Base-by-base conservation (phyloP, 441 rosid species). In the Geranium incanum region DNA sequence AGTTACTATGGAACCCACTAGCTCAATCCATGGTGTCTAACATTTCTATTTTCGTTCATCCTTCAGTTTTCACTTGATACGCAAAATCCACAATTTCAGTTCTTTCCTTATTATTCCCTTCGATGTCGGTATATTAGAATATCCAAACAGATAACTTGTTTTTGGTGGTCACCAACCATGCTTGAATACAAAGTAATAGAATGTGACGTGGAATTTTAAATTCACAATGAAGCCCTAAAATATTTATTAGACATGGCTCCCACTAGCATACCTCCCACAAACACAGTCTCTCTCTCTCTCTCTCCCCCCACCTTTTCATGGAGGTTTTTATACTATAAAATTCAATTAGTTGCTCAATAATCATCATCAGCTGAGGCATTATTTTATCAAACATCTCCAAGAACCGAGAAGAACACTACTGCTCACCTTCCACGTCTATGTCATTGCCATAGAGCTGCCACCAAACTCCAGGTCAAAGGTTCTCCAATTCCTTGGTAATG, bases 381-480 rank as follows among this genome's bases (percentile, higher is more conserved):
- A 59, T 18, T n/a, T n/a, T 59, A 59, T 59, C 21, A 59, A 59
- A 59, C 12, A 59, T 59, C 23, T n/a, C 33, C 33, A 59, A 59
- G 19, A 59, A 16, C 23, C 64, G 33, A 59, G 18, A 59, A 59
- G 64, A 59, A 59, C 16, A 59, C 33, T 59, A 59, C 64, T 18
- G 64, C 64, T 59, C 23, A 59, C 64, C 64, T 18, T 16, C 28
- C 28, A 59, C 8, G 64, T 59, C 64, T 59, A 59, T 59, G 11
- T 59, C 64, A 59, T 18, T 59, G 33, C 19, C 64, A 59, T 21
- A 18, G 23, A 5, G 9, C 12, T 19, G 64, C 28, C 64, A 59
- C 64, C 64, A 59, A 59, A 59, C 64, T 59, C 64, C 5, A 8
- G 64, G 64, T 15, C 33, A 59, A 59, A 59, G 64, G 23, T 59